phyloP scores from a whole-genome alignment of 139 green algal genomes.

The Pseudopediastrum boryanum region DNA sequence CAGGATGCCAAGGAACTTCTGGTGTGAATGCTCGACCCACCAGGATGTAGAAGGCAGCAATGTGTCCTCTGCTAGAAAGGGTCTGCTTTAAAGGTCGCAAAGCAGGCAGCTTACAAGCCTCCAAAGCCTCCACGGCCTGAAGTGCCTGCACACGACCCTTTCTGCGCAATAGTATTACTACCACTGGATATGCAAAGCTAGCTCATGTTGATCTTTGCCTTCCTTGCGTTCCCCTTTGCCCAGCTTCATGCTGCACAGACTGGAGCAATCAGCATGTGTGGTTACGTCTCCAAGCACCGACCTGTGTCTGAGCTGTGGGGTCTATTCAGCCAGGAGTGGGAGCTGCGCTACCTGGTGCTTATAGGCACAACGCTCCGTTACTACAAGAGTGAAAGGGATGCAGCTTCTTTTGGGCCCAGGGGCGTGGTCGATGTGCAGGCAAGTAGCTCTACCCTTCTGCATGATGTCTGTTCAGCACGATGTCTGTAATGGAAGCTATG shows the following conservation, averaged over 20 bases:
- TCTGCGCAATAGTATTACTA: neutral
- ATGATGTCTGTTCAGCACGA: no score
- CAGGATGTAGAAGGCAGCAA: no score
- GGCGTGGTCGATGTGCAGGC: slow-evolving; percentile 57
- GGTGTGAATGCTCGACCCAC: no score
- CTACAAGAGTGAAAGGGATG: slow-evolving; percentile 56
- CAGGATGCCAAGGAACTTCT: no score
- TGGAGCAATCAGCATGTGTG: slow-evolving; percentile 29
- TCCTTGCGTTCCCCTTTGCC: no score
- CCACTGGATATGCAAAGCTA: neutral
- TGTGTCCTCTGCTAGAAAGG: no score
- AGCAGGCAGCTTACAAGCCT: no score
- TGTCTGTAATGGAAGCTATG: no score
- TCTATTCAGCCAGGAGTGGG: slow-evolving; percentile 34
- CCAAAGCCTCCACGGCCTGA: no score
- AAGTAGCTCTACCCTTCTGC: no score
- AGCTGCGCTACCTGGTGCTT: slow-evolving; percentile 54
- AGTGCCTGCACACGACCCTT: no score
- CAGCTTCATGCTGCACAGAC: slow-evolving; percentile 21
- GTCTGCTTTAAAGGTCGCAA: no score
- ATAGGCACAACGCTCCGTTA: slow-evolving; percentile 52
- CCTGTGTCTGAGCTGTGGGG: slow-evolving; percentile 28
- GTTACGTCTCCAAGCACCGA: slow-evolving; percentile 67
- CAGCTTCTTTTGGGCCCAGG: slow-evolving; percentile 44
- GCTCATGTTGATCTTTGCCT: neutral